These are phyloP conservation scores for Escovopsis weberi DNA, from an alignment of 2,329 filamentous ascomycete genomes.

Conservation along the genomic window DNA sequence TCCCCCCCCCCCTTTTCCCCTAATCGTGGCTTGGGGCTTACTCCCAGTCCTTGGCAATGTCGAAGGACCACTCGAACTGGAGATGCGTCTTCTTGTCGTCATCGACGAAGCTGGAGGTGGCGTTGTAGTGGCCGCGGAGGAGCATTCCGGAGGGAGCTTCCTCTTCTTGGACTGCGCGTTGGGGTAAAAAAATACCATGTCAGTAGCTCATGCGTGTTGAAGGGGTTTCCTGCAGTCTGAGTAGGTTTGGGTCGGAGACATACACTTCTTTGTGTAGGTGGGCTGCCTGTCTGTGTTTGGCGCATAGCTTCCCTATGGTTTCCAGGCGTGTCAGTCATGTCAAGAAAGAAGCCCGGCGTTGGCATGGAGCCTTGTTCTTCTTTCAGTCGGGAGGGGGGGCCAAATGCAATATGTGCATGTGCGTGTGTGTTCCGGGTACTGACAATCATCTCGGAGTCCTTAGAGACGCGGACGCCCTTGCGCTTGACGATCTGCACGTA, in stretches of 20 bases:
- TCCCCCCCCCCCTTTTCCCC: no score
- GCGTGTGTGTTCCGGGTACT: conserved; percentile 18
- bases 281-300: conserved; percentile 83
- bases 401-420: no score
- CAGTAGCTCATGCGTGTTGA: not conserved
- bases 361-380: no score
- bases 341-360: not conserved
- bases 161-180: conserved; percentile 63
- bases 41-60: conserved; percentile 94
- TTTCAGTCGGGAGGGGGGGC: no score
- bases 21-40: conserved; percentile 1
- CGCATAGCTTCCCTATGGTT: conserved; percentile 66
- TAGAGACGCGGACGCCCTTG: conserved; percentile 73
- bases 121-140: conserved; percentile 78
- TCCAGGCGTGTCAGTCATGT: conserved; percentile 10
- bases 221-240: not conserved
- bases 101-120: conserved; percentile 80
- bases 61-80: conserved; percentile 89
- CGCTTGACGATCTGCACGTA: conserved; percentile 91
- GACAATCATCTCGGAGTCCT: conserved; percentile 97
- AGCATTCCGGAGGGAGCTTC: conserved; percentile 88
- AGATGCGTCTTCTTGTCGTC: conserved; percentile 88
- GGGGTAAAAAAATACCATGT: conserved; percentile 3
- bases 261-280: conserved; percentile 83
- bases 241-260: conserved; percentile 20